Conservation (phyloP, 2,329 filamentous ascomycete species). For the Zopfia rhizophila region DNA sequence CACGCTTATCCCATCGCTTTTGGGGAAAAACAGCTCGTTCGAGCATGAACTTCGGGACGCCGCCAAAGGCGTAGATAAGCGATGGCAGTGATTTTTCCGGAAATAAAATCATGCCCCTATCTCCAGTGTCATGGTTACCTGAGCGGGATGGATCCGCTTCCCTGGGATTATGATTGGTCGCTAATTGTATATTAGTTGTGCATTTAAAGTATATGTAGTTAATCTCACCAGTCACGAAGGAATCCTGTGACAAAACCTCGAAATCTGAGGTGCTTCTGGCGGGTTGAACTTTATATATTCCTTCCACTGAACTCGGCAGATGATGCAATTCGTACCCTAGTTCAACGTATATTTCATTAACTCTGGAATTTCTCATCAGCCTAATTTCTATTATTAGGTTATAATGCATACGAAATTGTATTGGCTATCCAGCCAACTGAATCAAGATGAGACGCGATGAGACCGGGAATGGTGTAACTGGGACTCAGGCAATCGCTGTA, state of each 20-base stretch:
- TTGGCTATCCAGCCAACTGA: slow-evolving; percentile 1
- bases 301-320: slow-evolving; percentile 8
- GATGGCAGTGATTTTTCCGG: no score
- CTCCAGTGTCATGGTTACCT: no score
- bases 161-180: no score
- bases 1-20: no score
- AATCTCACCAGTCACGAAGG: no score
- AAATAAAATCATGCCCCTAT: no score
- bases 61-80: no score
- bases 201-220: no score
- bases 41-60: no score
- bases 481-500: slow-evolving; percentile 10
- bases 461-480: slow-evolving; percentile 10
- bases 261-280: slow-evolving; percentile 1
- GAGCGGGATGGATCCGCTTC: no score
- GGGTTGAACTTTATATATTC: slow-evolving; percentile 5
- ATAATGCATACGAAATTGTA: slow-evolving; percentile 1
- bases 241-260: slow-evolving; percentile 4
- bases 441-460: slow-evolving; percentile 7
- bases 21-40: no score
- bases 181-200: no score
- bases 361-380: slow-evolving; percentile 3
- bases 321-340: slow-evolving; percentile 6
- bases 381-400: not conserved
- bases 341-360: slow-evolving; percentile 2